These are phyloP conservation scores for Thalassiosira oceanica DNA, from an alignment of 352 stramenopile species.

Conservation along the genomic window DNA sequence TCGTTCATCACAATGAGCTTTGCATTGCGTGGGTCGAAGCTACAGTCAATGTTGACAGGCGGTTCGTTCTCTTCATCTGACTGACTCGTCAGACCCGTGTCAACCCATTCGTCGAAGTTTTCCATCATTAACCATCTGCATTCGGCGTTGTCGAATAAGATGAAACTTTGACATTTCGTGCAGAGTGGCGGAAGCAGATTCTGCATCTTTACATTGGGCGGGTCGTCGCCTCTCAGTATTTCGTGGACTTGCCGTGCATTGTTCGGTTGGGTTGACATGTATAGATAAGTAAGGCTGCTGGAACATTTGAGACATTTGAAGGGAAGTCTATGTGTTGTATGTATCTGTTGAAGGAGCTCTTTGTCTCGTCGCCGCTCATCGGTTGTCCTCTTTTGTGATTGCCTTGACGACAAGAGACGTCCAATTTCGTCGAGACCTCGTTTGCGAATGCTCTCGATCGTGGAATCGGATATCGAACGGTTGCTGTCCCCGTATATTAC, in stretches of 20 bases:
- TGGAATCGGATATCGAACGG: not conserved
- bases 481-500: not conserved
- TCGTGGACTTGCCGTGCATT: not conserved
- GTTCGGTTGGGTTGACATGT: constrained; percentile 13
- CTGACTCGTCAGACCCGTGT: not conserved
- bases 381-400: no score
- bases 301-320: constrained; percentile 22
- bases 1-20: no score
- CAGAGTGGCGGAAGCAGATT: constrained; percentile 31
- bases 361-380: no score
- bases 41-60: not conserved
- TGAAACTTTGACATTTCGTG: constrained; percentile 15
- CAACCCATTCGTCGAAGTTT: constrained; percentile 31
- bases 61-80: constrained; percentile 1
- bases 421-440: constrained; percentile 12
- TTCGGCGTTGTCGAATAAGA: constrained; percentile 25
- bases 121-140: constrained; percentile 30
- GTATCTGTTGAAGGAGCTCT: constrained; percentile 7
- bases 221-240: constrained; percentile 8
- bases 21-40: not conserved
- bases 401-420: no score
- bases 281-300: constrained; percentile 14
- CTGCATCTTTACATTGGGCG: constrained; percentile 5
- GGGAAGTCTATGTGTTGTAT: constrained; percentile 1
- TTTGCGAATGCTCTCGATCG: constrained; percentile 5